These are phyloP conservation scores for Capsella bursapastoris DNA, from an alignment of 345 rosid genomes.

Conservation along the genomic window DNA sequence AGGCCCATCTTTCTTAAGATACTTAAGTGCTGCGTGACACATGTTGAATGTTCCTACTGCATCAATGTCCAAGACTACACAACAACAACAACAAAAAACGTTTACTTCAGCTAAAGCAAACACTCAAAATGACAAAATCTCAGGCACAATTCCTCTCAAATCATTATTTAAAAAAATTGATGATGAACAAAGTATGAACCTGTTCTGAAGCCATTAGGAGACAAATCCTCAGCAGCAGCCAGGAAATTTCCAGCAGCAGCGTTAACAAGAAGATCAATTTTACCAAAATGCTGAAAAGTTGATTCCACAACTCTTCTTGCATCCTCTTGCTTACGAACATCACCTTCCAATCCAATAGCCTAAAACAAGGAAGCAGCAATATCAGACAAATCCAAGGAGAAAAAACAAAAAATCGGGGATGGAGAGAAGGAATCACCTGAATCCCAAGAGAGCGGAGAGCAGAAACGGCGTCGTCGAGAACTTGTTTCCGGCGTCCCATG, in stretches of 20 bases:
- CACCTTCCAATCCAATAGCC: conserved; percentile 90
- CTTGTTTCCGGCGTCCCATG: conserved; percentile 78
- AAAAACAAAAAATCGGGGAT: not conserved
- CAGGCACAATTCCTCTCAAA: not conserved
- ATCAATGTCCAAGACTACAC: conserved; percentile 80
- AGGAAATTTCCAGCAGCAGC: conserved; percentile 89
- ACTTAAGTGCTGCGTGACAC: conserved; percentile 70
- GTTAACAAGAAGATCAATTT: conserved; percentile 72
- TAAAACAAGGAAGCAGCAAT: conserved; percentile 7
- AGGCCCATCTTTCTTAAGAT: conserved; percentile 71
- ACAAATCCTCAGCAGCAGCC: conserved; percentile 75
- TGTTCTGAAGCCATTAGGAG: conserved; percentile 83
- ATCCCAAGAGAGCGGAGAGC: conserved; percentile 69
- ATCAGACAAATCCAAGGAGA: not conserved
- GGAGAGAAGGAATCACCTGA: conserved; percentile 40
- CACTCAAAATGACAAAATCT: not conserved
- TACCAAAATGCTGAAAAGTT: conserved; percentile 65
- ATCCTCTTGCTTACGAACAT: conserved; percentile 80
- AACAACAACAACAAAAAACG: not conserved
- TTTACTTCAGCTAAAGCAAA: not conserved
- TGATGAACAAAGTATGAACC: conserved; percentile 43
- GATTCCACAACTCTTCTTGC: conserved; percentile 74
- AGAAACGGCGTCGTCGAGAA: conserved; percentile 67
- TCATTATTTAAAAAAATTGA: not conserved
- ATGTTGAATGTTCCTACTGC: conserved; percentile 81